Evolutionary conservation across 768 basidiomycete genomes (phyloP), one percentile per base, ranked within the genome.

Genomic region (Mycena epipterygia): DNA sequence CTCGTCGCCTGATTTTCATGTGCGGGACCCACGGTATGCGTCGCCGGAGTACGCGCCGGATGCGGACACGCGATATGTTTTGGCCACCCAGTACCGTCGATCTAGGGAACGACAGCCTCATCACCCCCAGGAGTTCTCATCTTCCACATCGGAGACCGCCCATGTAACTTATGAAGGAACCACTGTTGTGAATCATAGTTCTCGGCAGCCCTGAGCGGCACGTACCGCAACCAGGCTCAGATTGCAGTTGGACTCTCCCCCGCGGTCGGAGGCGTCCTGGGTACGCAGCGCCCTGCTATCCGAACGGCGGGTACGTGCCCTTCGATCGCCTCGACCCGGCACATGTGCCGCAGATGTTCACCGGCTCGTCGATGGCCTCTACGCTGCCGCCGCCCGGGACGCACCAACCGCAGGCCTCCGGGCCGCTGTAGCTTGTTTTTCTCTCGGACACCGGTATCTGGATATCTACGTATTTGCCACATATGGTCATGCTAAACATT

Each of bases 171-270:
- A 66, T 72, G 48, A 74, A 64, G n/a, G 67, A 6, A 74, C 74
- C 0, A 77, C 74, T 5, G 63, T 70, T 44, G 70, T 75, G 23
- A 64, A 74, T 55, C 73, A 76, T 48, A 67, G 41, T n/a, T 41
- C 67, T 52, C 14, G 70, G 57, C 13, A 83, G 81, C n/a, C 86
- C 85, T 0, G 69, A 84, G 33, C 78, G 82, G 42, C 82, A 82
- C 7, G 82, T 85, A 44, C 85, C 84, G 7, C 80, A 79, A 21
- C 84, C 79, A 16, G 84, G 81, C 5, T 78, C 85, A 0, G 86
- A 87, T 68, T 88, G 87, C 71, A 86, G 70, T 87, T 89, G 86
- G 80, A 82, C 9, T 79, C 83, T 1, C 81, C 82, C 2, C 81
- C 83, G 6, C 79, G 76, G 0, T 81, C 85, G 16, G 79, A 81